Evolutionary conservation across 2,329 filamentous ascomycete genomes (phyloP).

Genomic region (Pseudocercospora vitis): DNA sequence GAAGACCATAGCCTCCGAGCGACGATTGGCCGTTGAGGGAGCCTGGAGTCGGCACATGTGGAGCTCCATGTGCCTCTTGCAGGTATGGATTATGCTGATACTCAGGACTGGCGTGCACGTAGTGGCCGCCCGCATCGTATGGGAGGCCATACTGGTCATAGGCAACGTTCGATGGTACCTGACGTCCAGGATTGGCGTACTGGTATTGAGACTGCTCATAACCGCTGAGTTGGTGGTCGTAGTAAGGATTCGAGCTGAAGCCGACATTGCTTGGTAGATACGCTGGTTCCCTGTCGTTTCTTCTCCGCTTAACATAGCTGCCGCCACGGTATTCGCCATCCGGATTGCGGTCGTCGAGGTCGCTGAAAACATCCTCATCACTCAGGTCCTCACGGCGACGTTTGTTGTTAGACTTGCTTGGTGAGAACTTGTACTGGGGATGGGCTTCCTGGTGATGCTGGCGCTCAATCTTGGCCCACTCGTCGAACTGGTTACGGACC

Average conservation of each 20-base stretch:
- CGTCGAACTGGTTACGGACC: slow-evolving; percentile 72
- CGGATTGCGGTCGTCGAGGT: slow-evolving; percentile 37
- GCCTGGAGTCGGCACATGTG: slow-evolving; percentile 32
- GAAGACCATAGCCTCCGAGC: slow-evolving; percentile 36
- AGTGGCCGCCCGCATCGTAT: slow-evolving; percentile 33
- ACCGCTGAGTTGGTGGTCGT: slow-evolving; percentile 29
- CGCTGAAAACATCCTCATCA: slow-evolving; percentile 38
- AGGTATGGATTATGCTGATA: slow-evolving; percentile 32
- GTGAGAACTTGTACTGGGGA: slow-evolving; percentile 91
- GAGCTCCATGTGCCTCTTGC: slow-evolving; percentile 30
- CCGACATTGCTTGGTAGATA: slow-evolving; percentile 32
- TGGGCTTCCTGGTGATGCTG: slow-evolving; percentile 82
- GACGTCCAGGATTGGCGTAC: slow-evolving; percentile 32
- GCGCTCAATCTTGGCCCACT: slow-evolving; percentile 76
- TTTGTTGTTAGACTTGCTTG: slow-evolving; percentile 66
- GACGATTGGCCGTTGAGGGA: slow-evolving; percentile 30
- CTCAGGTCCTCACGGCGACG: slow-evolving; percentile 44
- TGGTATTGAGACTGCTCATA: slow-evolving; percentile 35
- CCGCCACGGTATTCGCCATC: slow-evolving; percentile 37
- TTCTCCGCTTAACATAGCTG: slow-evolving; percentile 29
- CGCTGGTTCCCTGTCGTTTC: slow-evolving; percentile 26
- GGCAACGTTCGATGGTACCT: slow-evolving; percentile 35
- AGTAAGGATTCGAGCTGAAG: slow-evolving; percentile 38
- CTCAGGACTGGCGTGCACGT: slow-evolving; percentile 29
- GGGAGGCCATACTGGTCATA: slow-evolving; percentile 32